phyloP scores from a whole-genome alignment of 176 grass and related monocot genomes.

The Tuctoria greenei region DNA sequence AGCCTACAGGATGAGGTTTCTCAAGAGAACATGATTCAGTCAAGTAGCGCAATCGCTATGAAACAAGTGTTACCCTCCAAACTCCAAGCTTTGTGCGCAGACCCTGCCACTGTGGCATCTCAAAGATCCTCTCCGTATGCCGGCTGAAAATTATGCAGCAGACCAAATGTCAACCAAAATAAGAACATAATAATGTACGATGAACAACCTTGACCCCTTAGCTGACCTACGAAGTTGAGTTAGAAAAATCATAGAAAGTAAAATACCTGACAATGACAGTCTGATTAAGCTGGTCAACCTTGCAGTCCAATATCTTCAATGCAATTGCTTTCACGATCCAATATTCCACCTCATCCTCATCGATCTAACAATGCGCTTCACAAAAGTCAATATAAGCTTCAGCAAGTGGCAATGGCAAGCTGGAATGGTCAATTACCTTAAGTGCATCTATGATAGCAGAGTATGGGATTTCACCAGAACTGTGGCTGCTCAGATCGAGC shows the following conservation, averaged over 20 bases:
- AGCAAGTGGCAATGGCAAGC: conserved; percentile 6
- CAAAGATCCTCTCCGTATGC: conserved; percentile 71
- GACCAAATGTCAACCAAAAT: conserved; percentile 9
- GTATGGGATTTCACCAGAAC: conserved; percentile 73
- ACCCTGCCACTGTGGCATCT: conserved; percentile 73
- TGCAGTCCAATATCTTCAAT: conserved; percentile 75
- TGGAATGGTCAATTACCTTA: conserved; percentile 36
- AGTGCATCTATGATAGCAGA: conserved; percentile 75
- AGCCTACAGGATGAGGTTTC: background rate
- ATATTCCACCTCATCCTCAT: conserved; percentile 80
- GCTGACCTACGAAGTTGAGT: background rate
- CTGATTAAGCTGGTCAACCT: conserved; percentile 84
- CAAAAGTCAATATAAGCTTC: background rate
- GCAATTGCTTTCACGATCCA: conserved; percentile 96
- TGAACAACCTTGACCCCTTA: background rate
- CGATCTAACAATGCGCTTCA: conserved; percentile 53
- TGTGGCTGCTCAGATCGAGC: conserved; percentile 71
- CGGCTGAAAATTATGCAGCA: conserved; percentile 53
- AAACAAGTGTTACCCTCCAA: conserved; percentile 65
- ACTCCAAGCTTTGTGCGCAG: conserved; percentile 74
- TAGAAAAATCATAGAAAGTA: background rate
- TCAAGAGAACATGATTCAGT: background rate
- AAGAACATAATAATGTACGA: background rate
- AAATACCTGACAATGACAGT: conserved; percentile 67
- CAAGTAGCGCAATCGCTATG: background rate